These are phyloP conservation scores for Didymella lethalis DNA, from an alignment of 2,329 filamentous ascomycete genomes.

Conservation along the genomic window DNA sequence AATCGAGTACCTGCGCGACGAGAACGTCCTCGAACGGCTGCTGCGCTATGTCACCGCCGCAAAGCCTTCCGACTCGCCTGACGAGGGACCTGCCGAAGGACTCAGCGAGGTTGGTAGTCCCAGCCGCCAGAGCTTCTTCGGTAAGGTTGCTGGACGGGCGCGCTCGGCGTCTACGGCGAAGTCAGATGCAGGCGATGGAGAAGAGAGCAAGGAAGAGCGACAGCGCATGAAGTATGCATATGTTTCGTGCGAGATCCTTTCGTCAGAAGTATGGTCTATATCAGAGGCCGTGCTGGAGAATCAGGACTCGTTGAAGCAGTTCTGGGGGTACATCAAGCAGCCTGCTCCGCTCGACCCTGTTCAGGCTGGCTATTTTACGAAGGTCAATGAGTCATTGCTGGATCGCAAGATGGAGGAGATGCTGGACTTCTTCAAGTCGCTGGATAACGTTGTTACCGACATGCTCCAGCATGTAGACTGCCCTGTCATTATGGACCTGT, in stretches of 20 bases:
- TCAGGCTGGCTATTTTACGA: conserved; percentile 97
- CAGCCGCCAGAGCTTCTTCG: conserved; percentile 56
- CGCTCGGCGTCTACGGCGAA: conserved; percentile 55
- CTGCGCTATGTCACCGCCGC: conserved; percentile 92
- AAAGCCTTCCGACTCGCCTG: conserved; percentile 57
- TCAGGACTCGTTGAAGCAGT: conserved; percentile 76
- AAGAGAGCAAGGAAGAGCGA: conserved; percentile 82
- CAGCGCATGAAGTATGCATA: conserved; percentile 93
- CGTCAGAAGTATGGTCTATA: conserved; percentile 96
- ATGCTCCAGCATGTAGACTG: conserved; percentile 95
- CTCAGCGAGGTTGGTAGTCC: conserved; percentile 50
- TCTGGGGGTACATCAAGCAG: conserved; percentile 89
- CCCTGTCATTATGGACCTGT: conserved; percentile 96
- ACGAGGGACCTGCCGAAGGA: conserved; percentile 55
- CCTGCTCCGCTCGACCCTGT: conserved; percentile 88
- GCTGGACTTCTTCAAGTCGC: conserved; percentile 84
- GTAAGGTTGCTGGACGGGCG: conserved; percentile 53
- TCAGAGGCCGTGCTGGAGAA: conserved; percentile 91
- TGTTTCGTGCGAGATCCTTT: conserved; percentile 89
- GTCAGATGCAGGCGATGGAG: conserved; percentile 54
- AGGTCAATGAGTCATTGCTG: conserved; percentile 96
- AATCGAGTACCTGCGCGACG: conserved; percentile 92
- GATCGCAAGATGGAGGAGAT: conserved; percentile 99
- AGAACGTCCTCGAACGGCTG: conserved; percentile 81
- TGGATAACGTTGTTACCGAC: conserved; percentile 81